A percentile compares a stretch with the other conserved stretches of the same genome.
phyloP scores from a whole-genome alignment of 2,329 filamentous ascomycete species.

The Aspergillus texensis region DNA sequence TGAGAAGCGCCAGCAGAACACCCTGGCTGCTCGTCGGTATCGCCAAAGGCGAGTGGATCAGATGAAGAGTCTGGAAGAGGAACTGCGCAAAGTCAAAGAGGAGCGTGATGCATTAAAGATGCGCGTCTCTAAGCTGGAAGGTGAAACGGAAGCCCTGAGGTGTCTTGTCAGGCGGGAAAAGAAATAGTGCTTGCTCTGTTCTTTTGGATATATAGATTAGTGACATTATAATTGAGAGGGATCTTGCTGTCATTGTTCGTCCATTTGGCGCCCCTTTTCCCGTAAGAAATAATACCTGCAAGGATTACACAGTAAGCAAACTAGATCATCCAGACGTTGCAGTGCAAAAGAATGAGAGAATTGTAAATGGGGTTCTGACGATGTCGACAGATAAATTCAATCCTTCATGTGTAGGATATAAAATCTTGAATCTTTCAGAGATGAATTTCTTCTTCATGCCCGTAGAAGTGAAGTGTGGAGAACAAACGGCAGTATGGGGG shows the following conservation, averaged over 20 bases:
- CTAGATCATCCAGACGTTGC: background rate
- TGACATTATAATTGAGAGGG: background rate
- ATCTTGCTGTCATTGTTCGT: background rate
- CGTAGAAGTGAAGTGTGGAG: conserved; percentile 1
- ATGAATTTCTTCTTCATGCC: conserved; percentile 7
- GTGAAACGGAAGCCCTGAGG: conserved; percentile 15
- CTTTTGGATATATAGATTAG: background rate
- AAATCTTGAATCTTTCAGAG: background rate
- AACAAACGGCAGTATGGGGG: background rate
- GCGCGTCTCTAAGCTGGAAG: conserved; percentile 17
- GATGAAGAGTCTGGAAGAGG: conserved; percentile 15
- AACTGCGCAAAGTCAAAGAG: conserved; percentile 11
- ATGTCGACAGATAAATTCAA: conserved; percentile 8
- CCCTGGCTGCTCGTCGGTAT: conserved; percentile 10
- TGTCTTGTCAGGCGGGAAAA: conserved; percentile 5
- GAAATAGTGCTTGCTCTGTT: conserved; percentile 6
- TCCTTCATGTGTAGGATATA: background rate
- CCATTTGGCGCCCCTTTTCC: background rate
- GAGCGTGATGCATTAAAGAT: conserved; percentile 14
- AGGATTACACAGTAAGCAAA: background rate
- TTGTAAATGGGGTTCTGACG: background rate
- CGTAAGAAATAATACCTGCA: background rate
- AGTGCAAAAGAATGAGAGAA: background rate
- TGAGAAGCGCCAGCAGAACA: conserved; percentile 16
- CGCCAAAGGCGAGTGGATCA: conserved; percentile 13